Base-by-base conservation (phyloP, 768 basidiomycete genomes). In the Gloeopeniophorella convolvens region DNA sequence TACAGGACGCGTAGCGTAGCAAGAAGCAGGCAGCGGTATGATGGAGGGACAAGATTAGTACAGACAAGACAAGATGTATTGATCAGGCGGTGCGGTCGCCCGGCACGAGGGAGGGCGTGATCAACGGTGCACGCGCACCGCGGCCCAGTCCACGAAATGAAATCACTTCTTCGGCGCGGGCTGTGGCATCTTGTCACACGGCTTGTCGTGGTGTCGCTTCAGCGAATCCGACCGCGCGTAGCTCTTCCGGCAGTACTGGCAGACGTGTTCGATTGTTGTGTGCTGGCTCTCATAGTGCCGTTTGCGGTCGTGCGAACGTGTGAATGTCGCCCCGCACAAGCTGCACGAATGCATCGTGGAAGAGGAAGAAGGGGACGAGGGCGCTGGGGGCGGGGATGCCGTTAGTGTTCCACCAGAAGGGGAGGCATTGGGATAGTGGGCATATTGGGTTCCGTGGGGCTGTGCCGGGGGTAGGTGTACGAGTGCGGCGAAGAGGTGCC, bases 131-230 rank as follows among this genome's bases (percentile, higher is more conserved):
- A n/a, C n/a, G n/a, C n/a, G 39, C 46, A 33, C 32, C 24, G 10
- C 5, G 21, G 8, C 20, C 50, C 7, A 9, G 21, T 48, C 49
- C 20, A 48, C 5, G 13, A 6, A n/a, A 23, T 54, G 39, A 56
- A 21, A 30, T 28, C 13, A 41, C 42, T n/a, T n/a, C 28, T 48
- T 54, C 34, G 42, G 51, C 23, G 27, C 39, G 21, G 43, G 30
- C 35, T 48, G 54, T 20, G 57, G 57, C 55, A 57, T 55, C 63
- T 81, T 79, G 63, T 83, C 81, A 69, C 85, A 86, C 43, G 86
- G 86, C 58, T 88, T 86, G 71, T 89, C 86, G 45, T 84, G 59
- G 66, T 90, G 88, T 63, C 88, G 75, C 68, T 89, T 90, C 57
- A 89, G 72, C 51, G 88, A 89, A 68, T 86, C 85, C 42, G 68